Evolutionary conservation across 2,329 filamentous ascomycete species (phyloP), one percentile per base, ranked within the genome.

Genomic region (Scortechinia acanthostroma): DNA sequence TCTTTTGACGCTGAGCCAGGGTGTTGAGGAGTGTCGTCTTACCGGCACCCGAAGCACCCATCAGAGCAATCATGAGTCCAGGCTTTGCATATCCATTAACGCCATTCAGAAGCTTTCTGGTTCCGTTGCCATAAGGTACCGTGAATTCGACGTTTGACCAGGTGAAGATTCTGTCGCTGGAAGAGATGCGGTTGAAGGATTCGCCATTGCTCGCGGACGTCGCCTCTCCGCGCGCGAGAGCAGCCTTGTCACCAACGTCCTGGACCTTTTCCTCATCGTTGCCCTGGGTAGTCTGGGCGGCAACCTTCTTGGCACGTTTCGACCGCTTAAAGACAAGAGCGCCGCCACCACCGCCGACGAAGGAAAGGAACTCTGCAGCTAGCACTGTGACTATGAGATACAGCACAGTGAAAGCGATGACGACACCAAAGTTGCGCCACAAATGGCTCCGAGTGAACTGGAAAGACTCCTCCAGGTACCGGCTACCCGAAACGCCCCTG

Each of bases 21-120:
- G 85, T 88, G 60, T 93, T 90, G 16, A 94, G 70, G 0, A 94
- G 67, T 0, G 88, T 93, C 0, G 87, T 91, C 64, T 94, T 94
- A 13, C 88, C 89, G 5, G 89, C 88, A 37, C 86, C 87, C 3
- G 80, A 88, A 2, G 85, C 86, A 45, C 89, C 89, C 71, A 93
- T 88, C 1, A 94, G 68, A 0, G 88, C 88, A 37, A 88, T 80
- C 76, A 94, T 82, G 16, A 85, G 64, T 16, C 88, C 88, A 1
- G 88, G 88, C 55, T 89, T 90, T 1, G 81, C 87, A 52, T 87
- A 91, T 1, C 88, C 88, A 47, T 73, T 83, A 48, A 93, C 77
- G 3, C 80, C 72, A 54, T 87, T 83, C 42, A 88, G 66, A 1
- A 88, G 68, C 57, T 76, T 72, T 44, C 78, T 66, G 6, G 35